Conservation (phyloP, 768 basidiomycete species). For the Lentinula aciculospora region DNA sequence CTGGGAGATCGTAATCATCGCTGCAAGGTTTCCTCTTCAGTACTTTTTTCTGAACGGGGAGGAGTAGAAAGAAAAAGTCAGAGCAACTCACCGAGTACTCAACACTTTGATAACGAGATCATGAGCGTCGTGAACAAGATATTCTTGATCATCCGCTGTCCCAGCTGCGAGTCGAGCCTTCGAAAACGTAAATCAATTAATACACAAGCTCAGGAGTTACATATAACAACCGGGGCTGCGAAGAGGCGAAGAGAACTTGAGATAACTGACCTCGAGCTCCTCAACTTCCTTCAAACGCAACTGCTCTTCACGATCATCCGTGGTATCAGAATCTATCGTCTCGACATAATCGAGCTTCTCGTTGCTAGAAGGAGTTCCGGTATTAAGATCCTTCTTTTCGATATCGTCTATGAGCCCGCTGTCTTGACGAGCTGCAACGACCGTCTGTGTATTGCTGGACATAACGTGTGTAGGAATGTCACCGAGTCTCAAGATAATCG, state of each 20-base stretch:
- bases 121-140: slow-evolving; percentile 27
- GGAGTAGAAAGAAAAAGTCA: not conserved
- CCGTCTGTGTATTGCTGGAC: not conserved
- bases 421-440: not conserved
- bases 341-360: not conserved
- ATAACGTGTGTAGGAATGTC: not conserved
- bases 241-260: too few relatives aligned
- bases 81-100: slow-evolving; percentile 12
- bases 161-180: slow-evolving; percentile 24
- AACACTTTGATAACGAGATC: slow-evolving; percentile 34
- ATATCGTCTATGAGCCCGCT: not conserved
- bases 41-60: not conserved
- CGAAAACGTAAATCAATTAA: too few relatives aligned
- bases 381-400: not conserved
- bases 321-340: not conserved
- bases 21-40: slow-evolving; percentile 14
- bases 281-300: not conserved
- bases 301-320: not conserved
- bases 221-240: too few relatives aligned
- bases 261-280: slow-evolving; percentile 2
- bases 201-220: too few relatives aligned
- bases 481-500: too few relatives aligned
- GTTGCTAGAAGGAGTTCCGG: not conserved
- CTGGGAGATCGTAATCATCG: slow-evolving; percentile 29
- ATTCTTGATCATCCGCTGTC: slow-evolving; percentile 28